Evolutionary conservation across 2,329 filamentous ascomycete genomes (phyloP).

Genomic region (Pseudophaeomoniella oleicola): DNA sequence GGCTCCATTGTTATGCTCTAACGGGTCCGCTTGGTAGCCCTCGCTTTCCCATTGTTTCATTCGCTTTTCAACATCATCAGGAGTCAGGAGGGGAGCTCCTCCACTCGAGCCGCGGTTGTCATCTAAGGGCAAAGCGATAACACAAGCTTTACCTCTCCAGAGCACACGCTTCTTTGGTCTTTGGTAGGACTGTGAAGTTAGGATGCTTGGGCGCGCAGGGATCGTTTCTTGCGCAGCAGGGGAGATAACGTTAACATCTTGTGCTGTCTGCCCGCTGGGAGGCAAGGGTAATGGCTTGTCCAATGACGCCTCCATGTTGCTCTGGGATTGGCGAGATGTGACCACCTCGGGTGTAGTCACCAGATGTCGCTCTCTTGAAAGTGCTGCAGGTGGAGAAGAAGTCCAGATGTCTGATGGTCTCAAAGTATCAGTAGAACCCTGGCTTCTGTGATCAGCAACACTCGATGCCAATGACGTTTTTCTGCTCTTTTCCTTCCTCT

Average conservation of each 20-base stretch:
- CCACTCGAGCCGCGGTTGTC: slow-evolving; percentile 45
- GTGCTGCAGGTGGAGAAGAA: slow-evolving; percentile 5
- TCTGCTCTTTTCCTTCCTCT: slow-evolving; percentile 8
- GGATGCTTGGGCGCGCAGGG: slow-evolving; percentile 35
- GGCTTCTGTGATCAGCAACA: background rate
- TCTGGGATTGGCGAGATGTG: background rate
- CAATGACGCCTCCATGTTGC: background rate
- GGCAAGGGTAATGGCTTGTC: slow-evolving; percentile 27
- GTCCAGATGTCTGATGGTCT: slow-evolving; percentile 1
- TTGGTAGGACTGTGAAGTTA: slow-evolving; percentile 14
- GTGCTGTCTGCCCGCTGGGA: slow-evolving; percentile 14
- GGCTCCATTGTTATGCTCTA: slow-evolving; percentile 17
- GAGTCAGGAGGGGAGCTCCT: slow-evolving; percentile 22
- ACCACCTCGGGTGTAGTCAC: background rate
- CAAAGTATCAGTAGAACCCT: background rate
- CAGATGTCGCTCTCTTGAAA: slow-evolving; percentile 9
- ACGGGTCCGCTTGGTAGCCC: slow-evolving; percentile 28
- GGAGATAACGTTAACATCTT: slow-evolving; percentile 9
- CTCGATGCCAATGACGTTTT: slow-evolving; percentile 15
- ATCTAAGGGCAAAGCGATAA: slow-evolving; percentile 54
- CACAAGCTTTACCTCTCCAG: slow-evolving; percentile 62
- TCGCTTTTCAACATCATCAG: slow-evolving; percentile 22
- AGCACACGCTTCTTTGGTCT: slow-evolving; percentile 53
- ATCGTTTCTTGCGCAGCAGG: slow-evolving; percentile 9
- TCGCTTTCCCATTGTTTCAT: slow-evolving; percentile 26